Evolutionary conservation across 345 rosid species (phyloP), one percentile per base, ranked within the genome.

Genomic region (Clausena lansium): DNA sequence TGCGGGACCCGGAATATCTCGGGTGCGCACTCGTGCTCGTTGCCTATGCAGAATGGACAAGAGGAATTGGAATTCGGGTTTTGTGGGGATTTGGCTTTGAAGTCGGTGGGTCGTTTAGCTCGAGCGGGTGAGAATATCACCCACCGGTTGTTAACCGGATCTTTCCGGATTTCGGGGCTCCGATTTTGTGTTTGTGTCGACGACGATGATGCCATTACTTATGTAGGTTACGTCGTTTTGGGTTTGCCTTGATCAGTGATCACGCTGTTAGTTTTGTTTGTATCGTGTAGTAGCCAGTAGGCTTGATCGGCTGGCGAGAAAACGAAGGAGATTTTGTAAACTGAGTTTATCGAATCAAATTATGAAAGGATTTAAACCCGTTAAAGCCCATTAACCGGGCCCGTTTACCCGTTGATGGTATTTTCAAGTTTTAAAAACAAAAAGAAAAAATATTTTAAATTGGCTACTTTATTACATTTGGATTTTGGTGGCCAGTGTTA

Each of bases 31-130:
- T 91, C 85, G 82, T 87, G 84, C 88, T 94, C 97, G 83, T 89
- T 88, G 77, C 97, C 94, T 69, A 84, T 83, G 91, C 97, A 96
- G 84, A 96, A 96, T 6, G 97, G 88, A 82, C 98, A 94, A 0
- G 87, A 67, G 73, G 78, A 65, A 4, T 64, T 32, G 33, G 85
- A 72, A n/a, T 62, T 67, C 10, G 86, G 82, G 75, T 73, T 65
- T 72, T 84, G 65, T 0, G 96, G 91, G 38, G 87, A 68, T 68
- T 92, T 90, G 62, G 97, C 90, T 81, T 94, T 96, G 83, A 96
- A 87, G 78, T 94, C 97, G 58, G 87, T 76, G 58, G 97, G 97
- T 1, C 97, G 85, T 70, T 91, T 91, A 76, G 97, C 91, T 24
- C 97, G 77, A 11, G 93, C 93, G 32, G 94, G 92, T 0, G 97